phyloP scores from a whole-genome alignment of 2,329 filamentous ascomycete genomes.

The Mariannaea sp. region DNA sequence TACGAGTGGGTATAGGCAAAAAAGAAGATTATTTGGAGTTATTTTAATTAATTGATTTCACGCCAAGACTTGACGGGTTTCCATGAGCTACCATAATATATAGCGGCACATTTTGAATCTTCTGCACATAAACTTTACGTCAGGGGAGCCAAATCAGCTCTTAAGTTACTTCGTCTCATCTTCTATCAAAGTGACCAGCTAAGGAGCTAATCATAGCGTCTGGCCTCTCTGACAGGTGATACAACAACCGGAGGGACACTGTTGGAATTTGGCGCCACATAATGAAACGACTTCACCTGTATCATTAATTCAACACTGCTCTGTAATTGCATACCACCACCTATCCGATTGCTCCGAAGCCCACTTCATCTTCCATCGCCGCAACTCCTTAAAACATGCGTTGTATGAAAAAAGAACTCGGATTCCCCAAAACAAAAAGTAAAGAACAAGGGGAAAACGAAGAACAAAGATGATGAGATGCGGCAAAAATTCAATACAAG shows the following conservation, averaged over 20 bases:
- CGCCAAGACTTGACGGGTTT: no score
- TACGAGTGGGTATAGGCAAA: conserved; percentile 23
- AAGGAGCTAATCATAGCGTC: no score
- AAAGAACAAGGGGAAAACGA: background rate
- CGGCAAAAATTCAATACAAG: conserved; percentile 9
- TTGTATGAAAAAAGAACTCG: conserved; percentile 5
- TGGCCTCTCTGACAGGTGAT: conserved; percentile 25
- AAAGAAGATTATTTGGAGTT: no score
- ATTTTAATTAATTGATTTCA: no score
- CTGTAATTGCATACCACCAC: conserved; percentile 8
- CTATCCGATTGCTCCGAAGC: conserved; percentile 14
- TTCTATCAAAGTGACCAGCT: no score
- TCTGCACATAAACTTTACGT: no score
- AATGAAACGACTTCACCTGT: conserved; percentile 14
- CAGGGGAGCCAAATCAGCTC: no score
- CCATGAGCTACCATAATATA: no score
- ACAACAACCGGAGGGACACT: conserved; percentile 19
- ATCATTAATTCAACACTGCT: conserved; percentile 16
- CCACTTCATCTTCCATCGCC: conserved; percentile 10
- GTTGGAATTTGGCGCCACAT: conserved; percentile 1
- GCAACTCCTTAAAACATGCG: conserved; percentile 10
- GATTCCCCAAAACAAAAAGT: background rate
- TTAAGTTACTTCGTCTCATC: no score
- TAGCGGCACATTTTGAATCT: no score
- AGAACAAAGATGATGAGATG: no score